These are phyloP conservation scores for Cercophora sp. DNA, from an alignment of 495 filamentous ascomycete genomes.

Conservation along the genomic window DNA sequence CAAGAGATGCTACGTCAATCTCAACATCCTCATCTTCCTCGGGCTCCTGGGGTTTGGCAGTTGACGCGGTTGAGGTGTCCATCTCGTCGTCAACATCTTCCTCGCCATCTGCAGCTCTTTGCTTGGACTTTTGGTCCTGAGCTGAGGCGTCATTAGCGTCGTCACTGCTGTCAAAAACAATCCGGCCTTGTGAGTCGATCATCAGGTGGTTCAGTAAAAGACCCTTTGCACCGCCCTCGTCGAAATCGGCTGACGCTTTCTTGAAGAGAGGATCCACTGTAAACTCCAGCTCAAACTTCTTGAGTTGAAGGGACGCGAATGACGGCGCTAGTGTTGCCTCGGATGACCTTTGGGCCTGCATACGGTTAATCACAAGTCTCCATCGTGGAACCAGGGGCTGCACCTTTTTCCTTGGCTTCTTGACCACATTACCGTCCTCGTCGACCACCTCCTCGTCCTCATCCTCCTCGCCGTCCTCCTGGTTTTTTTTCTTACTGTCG, in stretches of 20 bases:
- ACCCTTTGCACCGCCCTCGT: slow-evolving; percentile 96
- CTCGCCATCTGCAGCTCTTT: slow-evolving; percentile 36
- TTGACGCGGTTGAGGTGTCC: slow-evolving; percentile 23
- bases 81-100: slow-evolving; percentile 49
- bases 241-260: slow-evolving; percentile 96
- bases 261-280: slow-evolving; percentile 97
- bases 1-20: slow-evolving; percentile 73
- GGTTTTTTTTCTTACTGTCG: slow-evolving; percentile 63
- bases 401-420: slow-evolving; percentile 69
- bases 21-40: slow-evolving; percentile 53
- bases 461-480: slow-evolving; percentile 63
- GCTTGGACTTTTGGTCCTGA: slow-evolving; percentile 26
- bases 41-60: slow-evolving; percentile 35
- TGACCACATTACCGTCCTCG: slow-evolving; percentile 68
- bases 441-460: slow-evolving; percentile 75
- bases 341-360: slow-evolving; percentile 64
- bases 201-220: slow-evolving; percentile 90
- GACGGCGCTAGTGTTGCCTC: slow-evolving; percentile 88
- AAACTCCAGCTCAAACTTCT: slow-evolving; percentile 97
- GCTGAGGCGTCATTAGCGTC: slow-evolving; percentile 63
- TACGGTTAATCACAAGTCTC: no score
- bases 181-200: slow-evolving; percentile 85
- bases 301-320: slow-evolving; percentile 83
- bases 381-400: no score
- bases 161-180: slow-evolving; percentile 97